Conservation (phyloP, 2,329 filamentous ascomycete species). For the Epichloe baconii region DNA sequence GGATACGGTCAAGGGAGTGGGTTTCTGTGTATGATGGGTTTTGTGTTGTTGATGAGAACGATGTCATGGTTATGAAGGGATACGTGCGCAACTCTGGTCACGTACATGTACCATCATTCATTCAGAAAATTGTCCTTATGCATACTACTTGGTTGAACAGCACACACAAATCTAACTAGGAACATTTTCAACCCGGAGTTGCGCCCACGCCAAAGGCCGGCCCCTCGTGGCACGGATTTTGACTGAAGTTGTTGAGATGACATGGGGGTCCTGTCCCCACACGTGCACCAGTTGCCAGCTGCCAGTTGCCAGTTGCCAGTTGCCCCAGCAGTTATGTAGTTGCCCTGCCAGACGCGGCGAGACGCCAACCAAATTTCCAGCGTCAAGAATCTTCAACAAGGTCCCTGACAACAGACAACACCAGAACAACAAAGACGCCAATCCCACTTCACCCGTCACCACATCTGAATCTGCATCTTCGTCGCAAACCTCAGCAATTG, state of each 20-base stretch:
- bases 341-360: background rate
- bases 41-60: background rate
- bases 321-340: background rate
- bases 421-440: too few relatives aligned
- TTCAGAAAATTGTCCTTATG: background rate
- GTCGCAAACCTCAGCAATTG: background rate
- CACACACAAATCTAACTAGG: too few relatives aligned
- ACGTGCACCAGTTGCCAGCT: background rate
- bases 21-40: slow-evolving; percentile 11
- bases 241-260: slow-evolving; percentile 52
- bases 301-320: background rate
- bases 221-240: too few relatives aligned
- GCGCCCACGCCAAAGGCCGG: slow-evolving; percentile 24
- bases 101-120: background rate
- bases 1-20: slow-evolving; percentile 33
- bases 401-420: too few relatives aligned
- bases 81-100: background rate
- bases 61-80: background rate
- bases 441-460: background rate
- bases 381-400: too few relatives aligned
- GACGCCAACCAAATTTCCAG: background rate
- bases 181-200: slow-evolving; percentile 29
- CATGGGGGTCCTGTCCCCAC: slow-evolving; percentile 13
- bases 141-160: background rate
- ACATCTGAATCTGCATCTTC: background rate